A percentile compares a stretch with the other conserved stretches of the same genome.
phyloP scores from a whole-genome alignment of 192 early-diverging fungal genomes.

The Backusella westeae region DNA sequence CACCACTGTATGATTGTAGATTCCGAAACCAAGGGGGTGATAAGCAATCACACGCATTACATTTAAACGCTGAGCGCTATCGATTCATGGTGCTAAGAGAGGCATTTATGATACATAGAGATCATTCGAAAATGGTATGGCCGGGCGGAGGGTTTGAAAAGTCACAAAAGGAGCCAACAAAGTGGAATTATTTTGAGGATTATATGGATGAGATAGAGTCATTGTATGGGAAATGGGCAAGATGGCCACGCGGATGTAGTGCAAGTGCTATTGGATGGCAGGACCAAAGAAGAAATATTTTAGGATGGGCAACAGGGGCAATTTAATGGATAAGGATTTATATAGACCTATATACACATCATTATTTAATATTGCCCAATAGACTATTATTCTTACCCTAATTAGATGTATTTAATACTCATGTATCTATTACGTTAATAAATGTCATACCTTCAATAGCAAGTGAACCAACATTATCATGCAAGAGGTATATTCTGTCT shows the following conservation, averaged over 20 bases:
- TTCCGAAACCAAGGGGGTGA: constrained; percentile 57
- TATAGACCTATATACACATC: not conserved
- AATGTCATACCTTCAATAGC: too few relatives aligned
- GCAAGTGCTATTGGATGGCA: constrained; percentile 42
- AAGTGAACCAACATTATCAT: too few relatives aligned
- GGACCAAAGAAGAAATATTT: constrained; percentile 37
- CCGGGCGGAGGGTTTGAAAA: constrained; percentile 42
- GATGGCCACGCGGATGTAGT: constrained; percentile 52
- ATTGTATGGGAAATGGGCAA: constrained; percentile 41
- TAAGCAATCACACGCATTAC: constrained; percentile 52
- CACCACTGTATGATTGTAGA: constrained; percentile 50
- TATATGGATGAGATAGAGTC: constrained; percentile 41
- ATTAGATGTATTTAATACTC: too few relatives aligned
- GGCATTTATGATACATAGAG: constrained; percentile 50
- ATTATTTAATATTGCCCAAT: not conserved
- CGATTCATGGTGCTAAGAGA: constrained; percentile 42
- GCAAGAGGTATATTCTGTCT: too few relatives aligned
- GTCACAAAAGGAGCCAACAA: constrained; percentile 31
- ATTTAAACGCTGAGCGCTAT: constrained; percentile 47
- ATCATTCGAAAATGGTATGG: constrained; percentile 49
- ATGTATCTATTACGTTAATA: too few relatives aligned
- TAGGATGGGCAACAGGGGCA: constrained; percentile 34
- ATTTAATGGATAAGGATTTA: not conserved
- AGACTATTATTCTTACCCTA: not conserved
- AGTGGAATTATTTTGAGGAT: constrained; percentile 46